Evolutionary conservation across 805 yeast species (phyloP).

Genomic region (Peterozyma toletana): DNA sequence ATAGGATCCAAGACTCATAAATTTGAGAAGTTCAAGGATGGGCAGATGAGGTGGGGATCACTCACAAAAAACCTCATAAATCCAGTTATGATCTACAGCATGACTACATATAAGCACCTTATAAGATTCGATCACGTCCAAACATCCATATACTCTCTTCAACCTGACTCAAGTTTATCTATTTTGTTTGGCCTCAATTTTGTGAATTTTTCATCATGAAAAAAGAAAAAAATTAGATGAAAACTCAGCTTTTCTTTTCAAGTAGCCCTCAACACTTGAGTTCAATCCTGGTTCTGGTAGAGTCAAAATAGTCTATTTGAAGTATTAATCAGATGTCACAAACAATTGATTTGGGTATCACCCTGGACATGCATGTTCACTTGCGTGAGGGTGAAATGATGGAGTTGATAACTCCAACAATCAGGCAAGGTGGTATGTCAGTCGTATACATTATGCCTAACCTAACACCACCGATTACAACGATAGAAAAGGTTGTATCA

Average conservation of each 20-base stretch:
- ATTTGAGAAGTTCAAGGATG: too few species aligned
- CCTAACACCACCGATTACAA: constrained; percentile 84
- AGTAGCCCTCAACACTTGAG: background rate
- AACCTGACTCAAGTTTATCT: too few species aligned
- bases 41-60: too few species aligned
- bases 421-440: constrained; percentile 84
- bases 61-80: too few species aligned
- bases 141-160: too few species aligned
- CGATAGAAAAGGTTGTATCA: constrained; percentile 60
- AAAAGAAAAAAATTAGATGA: background rate
- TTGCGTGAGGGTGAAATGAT: constrained; percentile 92
- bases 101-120: too few species aligned
- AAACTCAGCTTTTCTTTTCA: background rate
- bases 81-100: too few species aligned
- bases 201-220: background rate
- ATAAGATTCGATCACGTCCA: too few species aligned
- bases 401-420: constrained; percentile 85
- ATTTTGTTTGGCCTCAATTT: background rate
- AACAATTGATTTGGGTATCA: constrained; percentile 48
- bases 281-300: background rate
- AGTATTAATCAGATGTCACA: background rate
- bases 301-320: background rate
- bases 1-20: too few species aligned
- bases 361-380: constrained; percentile 95
- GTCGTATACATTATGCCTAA: constrained; percentile 96